A percentile compares a stretch with the other conserved stretches of the same genome.
phyloP scores from a whole-genome alignment of 768 basidiomycete genomes.

The Xerocomellus amylosporus region DNA sequence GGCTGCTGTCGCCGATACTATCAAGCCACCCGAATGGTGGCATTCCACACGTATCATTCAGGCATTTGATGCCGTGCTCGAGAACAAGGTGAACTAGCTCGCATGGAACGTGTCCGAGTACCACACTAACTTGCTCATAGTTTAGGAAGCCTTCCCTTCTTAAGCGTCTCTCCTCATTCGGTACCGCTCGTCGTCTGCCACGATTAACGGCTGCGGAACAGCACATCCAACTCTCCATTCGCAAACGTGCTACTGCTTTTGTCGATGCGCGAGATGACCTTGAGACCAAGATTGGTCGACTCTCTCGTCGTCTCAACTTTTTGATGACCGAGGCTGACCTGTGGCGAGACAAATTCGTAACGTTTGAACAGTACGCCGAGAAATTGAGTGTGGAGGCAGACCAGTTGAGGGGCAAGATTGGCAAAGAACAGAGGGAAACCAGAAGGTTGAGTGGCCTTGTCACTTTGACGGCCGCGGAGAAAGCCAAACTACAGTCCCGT shows the following conservation, averaged over 20 bases:
- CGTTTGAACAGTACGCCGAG: constrained; percentile 93
- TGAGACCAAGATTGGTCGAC: constrained; percentile 88
- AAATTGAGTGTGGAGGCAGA: constrained; percentile 83
- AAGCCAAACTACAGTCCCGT: constrained; percentile 76
- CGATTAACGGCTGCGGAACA: constrained; percentile 79
- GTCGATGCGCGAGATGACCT: constrained; percentile 92
- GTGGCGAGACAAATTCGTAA: constrained; percentile 92
- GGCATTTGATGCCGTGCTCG: constrained; percentile 84
- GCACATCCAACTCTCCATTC: constrained; percentile 81
- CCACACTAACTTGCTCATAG: constrained; percentile 36
- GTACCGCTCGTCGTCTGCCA: constrained; percentile 64
- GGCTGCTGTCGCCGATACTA: constrained; percentile 82
- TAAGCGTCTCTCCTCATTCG: constrained; percentile 79
- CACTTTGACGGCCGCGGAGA: constrained; percentile 74
- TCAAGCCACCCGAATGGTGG: constrained; percentile 94
- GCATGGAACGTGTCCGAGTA: not conserved
- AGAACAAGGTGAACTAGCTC: constrained; percentile 61
- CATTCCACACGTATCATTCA: constrained; percentile 86
- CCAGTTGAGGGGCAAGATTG: constrained; percentile 83
- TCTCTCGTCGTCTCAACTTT: constrained; percentile 83
- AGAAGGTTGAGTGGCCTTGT: constrained; percentile 79
- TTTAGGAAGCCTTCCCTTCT: constrained; percentile 87
- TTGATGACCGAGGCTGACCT: constrained; percentile 87
- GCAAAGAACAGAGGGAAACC: constrained; percentile 87
- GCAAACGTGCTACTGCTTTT: constrained; percentile 91